Evolutionary conservation across 805 yeast species (phyloP).

Genomic region (Blastobotrys americana): DNA sequence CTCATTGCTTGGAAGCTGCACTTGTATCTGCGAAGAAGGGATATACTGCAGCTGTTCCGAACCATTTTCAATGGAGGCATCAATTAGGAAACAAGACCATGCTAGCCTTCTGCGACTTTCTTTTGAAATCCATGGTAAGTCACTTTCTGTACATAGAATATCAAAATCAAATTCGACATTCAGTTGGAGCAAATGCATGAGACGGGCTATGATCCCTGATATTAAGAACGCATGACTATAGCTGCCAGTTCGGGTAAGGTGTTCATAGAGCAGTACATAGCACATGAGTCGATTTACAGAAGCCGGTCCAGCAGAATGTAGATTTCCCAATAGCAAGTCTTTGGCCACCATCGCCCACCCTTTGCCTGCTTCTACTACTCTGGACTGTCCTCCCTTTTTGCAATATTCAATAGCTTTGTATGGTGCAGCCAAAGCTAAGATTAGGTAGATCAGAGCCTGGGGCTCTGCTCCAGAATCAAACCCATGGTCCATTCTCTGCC

Average conservation of each 20-base stretch:
- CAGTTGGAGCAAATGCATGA: conserved; percentile 9
- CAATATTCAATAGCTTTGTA: conserved; percentile 9
- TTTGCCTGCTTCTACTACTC: conserved; percentile 8
- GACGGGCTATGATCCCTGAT: conserved; percentile 4
- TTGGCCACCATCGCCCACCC: conserved; percentile 16
- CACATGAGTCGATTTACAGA: conserved; percentile 7
- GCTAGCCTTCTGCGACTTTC: conserved; percentile 7
- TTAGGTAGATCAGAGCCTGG: conserved; percentile 8
- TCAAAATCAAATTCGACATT: conserved; percentile 8
- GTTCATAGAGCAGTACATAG: conserved; percentile 6
- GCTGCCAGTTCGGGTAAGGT: conserved; percentile 1
- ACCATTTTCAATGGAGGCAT: conserved; percentile 7
- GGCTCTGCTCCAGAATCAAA: conserved; percentile 1
- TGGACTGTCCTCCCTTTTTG: neutral
- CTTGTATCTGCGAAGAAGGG: conserved; percentile 10
- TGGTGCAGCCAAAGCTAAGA: conserved; percentile 16
- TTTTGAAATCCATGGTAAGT: conserved; percentile 6
- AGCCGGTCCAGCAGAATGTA: conserved; percentile 6
- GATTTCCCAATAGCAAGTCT: conserved; percentile 4
- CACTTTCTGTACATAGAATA: conserved; percentile 1
- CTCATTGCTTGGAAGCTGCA: conserved; percentile 14
- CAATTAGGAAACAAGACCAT: conserved; percentile 8
- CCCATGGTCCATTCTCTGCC: conserved; percentile 5
- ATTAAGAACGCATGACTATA: conserved; percentile 6
- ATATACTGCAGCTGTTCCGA: conserved; percentile 14